Evolutionary conservation across 1,139 yeast species (phyloP), one percentile per base, ranked within the genome.

Genomic region (Geotrichum bryndzae): DNA sequence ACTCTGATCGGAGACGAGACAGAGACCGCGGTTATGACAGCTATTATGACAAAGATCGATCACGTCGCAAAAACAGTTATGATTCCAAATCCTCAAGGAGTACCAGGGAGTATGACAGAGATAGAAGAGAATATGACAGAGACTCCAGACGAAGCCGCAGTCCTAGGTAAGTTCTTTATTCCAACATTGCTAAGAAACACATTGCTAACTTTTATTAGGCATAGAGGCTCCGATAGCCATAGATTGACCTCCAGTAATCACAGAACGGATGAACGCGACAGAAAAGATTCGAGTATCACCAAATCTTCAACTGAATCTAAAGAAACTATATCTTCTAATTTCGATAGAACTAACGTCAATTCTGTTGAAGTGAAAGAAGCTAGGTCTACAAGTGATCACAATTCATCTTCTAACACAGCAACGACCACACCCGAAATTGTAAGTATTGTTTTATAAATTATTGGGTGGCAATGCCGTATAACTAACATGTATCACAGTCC

Each of bases 211-310:
- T 48, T 10, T 52, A 31, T 22, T 51, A 59, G 58, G 29, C 41
- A 22, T 51, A 41, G 53, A 41, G 53, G 51, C 22, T 22, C 22
- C 13, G 61, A 54, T 22, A 25, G 56, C 33, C 57, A 51, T 29
- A 46, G 53, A 35, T n/a, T 33, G 27, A 25, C 41, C 23, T 50
- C 61, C 48, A 70, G 68, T 50, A 76, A 74, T 61, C 72, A 71
- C 51, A 71, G 73, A 38, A 73, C 73, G 56, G 63, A 66, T 33
- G 62, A 56, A 22, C 62, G 52, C 13, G 54, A 57, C 22, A 55
- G 57, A 46, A 53, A 60, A 51, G 51, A 41, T 38, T 33, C 46
- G 10, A 23, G 22, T 38, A 46, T 31, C 31, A 29, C 51, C 8
- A 23, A 55, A 13, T 31, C 54, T 25, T 51, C 55, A 8, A 51